Evolutionary conservation across 805 yeast genomes (phyloP), one percentile per base, ranked within the genome.

Genomic region (Wickerhamomyces canadensis): DNA sequence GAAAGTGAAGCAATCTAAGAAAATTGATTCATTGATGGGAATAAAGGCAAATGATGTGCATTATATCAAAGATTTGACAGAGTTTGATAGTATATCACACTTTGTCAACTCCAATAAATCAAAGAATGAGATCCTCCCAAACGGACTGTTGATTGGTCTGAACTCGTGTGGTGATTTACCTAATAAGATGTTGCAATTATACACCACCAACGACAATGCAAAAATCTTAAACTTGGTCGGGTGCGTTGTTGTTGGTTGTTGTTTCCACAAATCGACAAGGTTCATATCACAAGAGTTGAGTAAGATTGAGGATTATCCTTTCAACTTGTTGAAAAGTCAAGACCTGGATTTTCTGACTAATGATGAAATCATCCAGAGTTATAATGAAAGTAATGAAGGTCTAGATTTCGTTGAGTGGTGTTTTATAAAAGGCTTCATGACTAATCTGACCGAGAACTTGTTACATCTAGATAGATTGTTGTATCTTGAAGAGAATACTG

Each of bases 81-180:
- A 34, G 11, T 12, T 35, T 21, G 15, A 24, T 6, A 19, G 11
- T 11, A 14, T 19, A 4, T 25, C 27, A 14, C 31, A 22, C 13
- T 42, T 34, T 15, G 34, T 44, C 12, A 34, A 19, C 6, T 22
- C 39, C 18, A 21, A 33, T 10, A 37, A 42, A 27, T 28, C 12
- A 23, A 3, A 18, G 10, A 44, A 44, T 22, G 21, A 7, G 5
- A 10, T 3, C 10, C 13, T 16, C 6, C 42, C 51, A 2, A 36
- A 32, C 6, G 35, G 33, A 4, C 12, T 47, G 16, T 13, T 44
- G 3, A 31, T 47, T n/a, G 51, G 51, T 13, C 34, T 47, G 16
- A 44, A 44, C 35, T 27, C 32, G 1, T 47, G 51, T 37, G 47
- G 47, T 4, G 45, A 47, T 19, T 24, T 42, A 27, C 14, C 38